These are phyloP conservation scores for Cercis canadensis DNA, from an alignment of 306 rosid species.

Conservation along the genomic window DNA sequence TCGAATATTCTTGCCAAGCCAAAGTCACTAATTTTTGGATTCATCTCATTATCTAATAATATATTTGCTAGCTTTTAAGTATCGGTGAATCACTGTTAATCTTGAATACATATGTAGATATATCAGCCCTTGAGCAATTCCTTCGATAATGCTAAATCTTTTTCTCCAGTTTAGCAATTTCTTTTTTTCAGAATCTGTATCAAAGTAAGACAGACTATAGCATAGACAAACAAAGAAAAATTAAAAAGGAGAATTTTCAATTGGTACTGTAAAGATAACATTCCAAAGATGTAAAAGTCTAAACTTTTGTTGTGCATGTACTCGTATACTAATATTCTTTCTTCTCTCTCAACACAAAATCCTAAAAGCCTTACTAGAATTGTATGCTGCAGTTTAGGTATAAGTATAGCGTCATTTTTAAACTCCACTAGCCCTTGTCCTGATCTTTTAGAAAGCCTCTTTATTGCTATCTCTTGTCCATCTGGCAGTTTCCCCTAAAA, in stretches of 20 bases:
- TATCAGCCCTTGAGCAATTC: conserved; percentile 38
- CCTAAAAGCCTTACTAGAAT: conserved; percentile 1
- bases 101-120: conserved; percentile 41
- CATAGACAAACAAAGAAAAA: neutral
- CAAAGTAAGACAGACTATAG: conserved; percentile 32
- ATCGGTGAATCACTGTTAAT: conserved; percentile 38
- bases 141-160: conserved; percentile 36
- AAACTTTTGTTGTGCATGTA: conserved; percentile 3
- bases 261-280: neutral
- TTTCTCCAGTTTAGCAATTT: conserved; percentile 21
- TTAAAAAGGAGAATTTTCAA: too few species aligned
- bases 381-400: neutral
- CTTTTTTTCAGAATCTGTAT: conserved; percentile 13
- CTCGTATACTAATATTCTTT: conserved; percentile 9
- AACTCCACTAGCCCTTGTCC: conserved; percentile 8
- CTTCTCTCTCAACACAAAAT: conserved; percentile 3
- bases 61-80: conserved; percentile 41
- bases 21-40: conserved; percentile 46
- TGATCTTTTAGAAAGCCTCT: neutral
- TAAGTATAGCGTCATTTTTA: neutral
- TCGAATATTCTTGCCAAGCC: conserved; percentile 49
- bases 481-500: conserved; percentile 1
- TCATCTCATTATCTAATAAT: conserved; percentile 43
- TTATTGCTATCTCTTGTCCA: neutral
- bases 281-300: neutral